These are phyloP conservation scores for Madurella fahalii DNA, from an alignment of 2,329 filamentous ascomycete species.

Conservation along the genomic window DNA sequence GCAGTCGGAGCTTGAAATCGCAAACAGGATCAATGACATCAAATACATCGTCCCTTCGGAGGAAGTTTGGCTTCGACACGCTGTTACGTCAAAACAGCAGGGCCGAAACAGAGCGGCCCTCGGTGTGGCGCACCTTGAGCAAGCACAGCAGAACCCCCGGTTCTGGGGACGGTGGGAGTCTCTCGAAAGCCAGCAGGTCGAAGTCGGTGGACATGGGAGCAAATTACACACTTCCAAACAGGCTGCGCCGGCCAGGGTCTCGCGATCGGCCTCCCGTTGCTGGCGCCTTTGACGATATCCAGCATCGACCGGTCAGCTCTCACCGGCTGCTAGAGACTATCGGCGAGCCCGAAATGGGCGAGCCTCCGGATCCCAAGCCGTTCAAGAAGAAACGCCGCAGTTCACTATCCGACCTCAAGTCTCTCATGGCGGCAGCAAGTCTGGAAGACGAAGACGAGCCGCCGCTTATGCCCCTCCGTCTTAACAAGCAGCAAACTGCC, in stretches of 20 bases:
- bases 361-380: constrained; percentile 37
- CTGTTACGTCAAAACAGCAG: constrained; percentile 77
- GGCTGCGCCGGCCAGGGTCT: constrained; percentile 50
- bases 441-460: constrained; percentile 38
- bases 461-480: constrained; percentile 43
- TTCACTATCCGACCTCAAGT: constrained; percentile 78
- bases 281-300: constrained; percentile 57
- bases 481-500: constrained; percentile 50
- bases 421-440: constrained; percentile 58
- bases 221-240: constrained; percentile 42
- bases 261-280: constrained; percentile 58
- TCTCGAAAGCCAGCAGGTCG: constrained; percentile 66
- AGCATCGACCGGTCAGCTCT: constrained; percentile 52
- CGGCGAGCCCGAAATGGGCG: constrained; percentile 49
- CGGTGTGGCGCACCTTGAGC: constrained; percentile 83
- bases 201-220: constrained; percentile 72
- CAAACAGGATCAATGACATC: constrained; percentile 74
- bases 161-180: constrained; percentile 57
- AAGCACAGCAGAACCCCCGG: constrained; percentile 65
- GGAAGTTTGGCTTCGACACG: constrained; percentile 76
- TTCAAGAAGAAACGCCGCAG: constrained; percentile 79
- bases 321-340: constrained; percentile 54
- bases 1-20: constrained; percentile 55
- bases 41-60: constrained; percentile 79
- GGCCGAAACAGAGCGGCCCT: constrained; percentile 64